Conservation (phyloP, 768 basidiomycete species). For the Suillus spraguei region DNA sequence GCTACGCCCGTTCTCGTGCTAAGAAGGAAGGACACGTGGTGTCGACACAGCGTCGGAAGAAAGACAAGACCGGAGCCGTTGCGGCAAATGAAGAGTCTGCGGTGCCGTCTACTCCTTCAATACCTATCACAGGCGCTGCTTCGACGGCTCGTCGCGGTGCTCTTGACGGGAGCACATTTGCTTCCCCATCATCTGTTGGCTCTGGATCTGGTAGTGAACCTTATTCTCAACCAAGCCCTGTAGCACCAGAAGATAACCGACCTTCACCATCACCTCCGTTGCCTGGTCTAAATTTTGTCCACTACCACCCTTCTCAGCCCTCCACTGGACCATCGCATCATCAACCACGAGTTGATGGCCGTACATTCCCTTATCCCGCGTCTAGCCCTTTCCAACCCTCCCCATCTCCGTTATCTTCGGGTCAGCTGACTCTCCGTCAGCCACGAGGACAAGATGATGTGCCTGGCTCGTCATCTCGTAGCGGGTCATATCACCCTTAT, state of each 20-base stretch:
- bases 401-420: constrained; percentile 42
- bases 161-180: constrained; percentile 52
- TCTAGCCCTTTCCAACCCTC: constrained; percentile 38
- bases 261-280: constrained; percentile 74
- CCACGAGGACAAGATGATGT: constrained; percentile 40
- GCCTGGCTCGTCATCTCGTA: constrained; percentile 40
- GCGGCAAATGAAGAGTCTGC: constrained; percentile 28
- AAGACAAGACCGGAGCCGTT: constrained; percentile 48
- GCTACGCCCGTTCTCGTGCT: constrained; percentile 84
- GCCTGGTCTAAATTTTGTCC: constrained; percentile 55
- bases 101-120: constrained; percentile 24
- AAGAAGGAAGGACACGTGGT: constrained; percentile 77
- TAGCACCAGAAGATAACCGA: constrained; percentile 41
- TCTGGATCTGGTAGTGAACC: constrained; percentile 61
- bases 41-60: constrained; percentile 57
- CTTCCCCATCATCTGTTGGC: constrained; percentile 49
- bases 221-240: constrained; percentile 49
- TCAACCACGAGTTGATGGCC: constrained; percentile 30
- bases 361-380: constrained; percentile 27
- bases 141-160: constrained; percentile 46
- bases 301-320: constrained; percentile 49
- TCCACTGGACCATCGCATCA: constrained; percentile 36
- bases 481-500: constrained; percentile 32
- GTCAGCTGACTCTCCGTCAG: constrained; percentile 35
- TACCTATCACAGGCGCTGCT: constrained; percentile 46